Percentiles rank a stretch among this genome's conserved stretches.
phyloP scores from a whole-genome alignment of 345 rosid genomes.

The Boechera stricta region DNA sequence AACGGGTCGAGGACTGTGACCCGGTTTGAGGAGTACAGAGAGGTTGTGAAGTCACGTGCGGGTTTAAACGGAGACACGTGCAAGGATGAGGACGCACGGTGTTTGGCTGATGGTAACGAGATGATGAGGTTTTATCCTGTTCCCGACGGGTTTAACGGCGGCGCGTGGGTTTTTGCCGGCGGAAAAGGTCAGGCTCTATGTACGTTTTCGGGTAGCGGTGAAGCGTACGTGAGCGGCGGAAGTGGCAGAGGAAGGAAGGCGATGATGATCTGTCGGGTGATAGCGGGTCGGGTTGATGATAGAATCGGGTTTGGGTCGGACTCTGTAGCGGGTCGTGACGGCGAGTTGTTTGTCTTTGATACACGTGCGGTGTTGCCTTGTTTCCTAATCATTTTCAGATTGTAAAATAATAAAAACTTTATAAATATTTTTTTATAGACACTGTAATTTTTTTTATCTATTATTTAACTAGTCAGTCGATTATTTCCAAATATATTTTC shows the following conservation, averaged over 20 bases:
- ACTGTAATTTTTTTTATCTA: not conserved
- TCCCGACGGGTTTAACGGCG: constrained; percentile 40
- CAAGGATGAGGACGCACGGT: constrained; percentile 79
- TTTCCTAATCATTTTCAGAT: constrained; percentile 78
- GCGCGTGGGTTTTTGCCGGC: constrained; percentile 56
- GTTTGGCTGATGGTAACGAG: constrained; percentile 91
- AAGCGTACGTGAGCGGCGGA: constrained; percentile 72
- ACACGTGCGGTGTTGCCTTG: constrained; percentile 89
- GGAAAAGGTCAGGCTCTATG: constrained; percentile 48
- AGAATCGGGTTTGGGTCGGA: constrained; percentile 58
- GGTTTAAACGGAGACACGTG: constrained; percentile 33
- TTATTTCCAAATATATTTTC: too few species aligned
- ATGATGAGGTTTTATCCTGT: constrained; percentile 86
- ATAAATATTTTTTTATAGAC: not conserved
- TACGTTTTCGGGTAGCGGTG: constrained; percentile 76
- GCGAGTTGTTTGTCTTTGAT: constrained; percentile 80
- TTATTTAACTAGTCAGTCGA: too few species aligned
- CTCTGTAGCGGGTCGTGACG: constrained; percentile 70
- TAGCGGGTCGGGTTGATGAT: constrained; percentile 76
- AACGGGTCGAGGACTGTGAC: constrained; percentile 65
- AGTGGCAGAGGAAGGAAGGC: constrained; percentile 77
- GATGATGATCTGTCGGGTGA: constrained; percentile 83
- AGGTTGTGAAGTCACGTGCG: constrained; percentile 64
- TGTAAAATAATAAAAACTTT: constrained; percentile 45
- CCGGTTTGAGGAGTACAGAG: constrained; percentile 90